Evolutionary conservation across 148 eudicot species (phyloP).

Genomic region (Fagopyrum tataricum): DNA sequence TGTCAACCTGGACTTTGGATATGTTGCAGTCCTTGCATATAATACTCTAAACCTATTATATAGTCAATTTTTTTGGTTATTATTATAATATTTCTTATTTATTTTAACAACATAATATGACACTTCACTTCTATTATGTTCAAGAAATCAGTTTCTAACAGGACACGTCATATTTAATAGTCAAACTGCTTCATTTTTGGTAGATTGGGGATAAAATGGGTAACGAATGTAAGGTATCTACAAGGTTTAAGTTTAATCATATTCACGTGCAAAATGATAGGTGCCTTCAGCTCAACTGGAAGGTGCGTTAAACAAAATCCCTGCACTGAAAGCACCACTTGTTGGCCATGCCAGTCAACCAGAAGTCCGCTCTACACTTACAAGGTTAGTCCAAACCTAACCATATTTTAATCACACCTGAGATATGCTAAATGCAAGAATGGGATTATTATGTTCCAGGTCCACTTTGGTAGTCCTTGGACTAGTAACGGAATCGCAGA

Average conservation of each 20-base stretch:
- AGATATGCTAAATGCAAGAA: neutral
- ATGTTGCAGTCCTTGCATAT: no score
- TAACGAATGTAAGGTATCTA: neutral
- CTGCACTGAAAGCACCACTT: constrained; percentile 65
- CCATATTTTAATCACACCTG: neutral
- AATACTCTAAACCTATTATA: no score
- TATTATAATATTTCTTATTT: no score
- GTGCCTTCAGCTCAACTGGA: constrained; percentile 88
- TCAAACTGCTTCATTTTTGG: no score
- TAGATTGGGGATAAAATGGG: no score
- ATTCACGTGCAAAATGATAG: constrained; percentile 27
- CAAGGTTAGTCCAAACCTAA: constrained; percentile 39
- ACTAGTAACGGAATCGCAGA: constrained; percentile 49
- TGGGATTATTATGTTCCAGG: constrained; percentile 31
- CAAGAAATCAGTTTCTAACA: no score
- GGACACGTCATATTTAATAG: no score
- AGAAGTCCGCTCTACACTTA: constrained; percentile 58
- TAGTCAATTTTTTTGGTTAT: no score
- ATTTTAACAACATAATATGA: no score
- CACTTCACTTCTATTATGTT: no score
- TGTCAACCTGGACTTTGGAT: no score
- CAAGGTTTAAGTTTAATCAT: neutral
- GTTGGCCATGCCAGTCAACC: constrained; percentile 71
- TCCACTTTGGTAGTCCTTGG: constrained; percentile 69
- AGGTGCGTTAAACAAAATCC: constrained; percentile 64